These are phyloP conservation scores for Quercus phellos DNA, from an alignment of 331 rosid species.

Conservation along the genomic window DNA sequence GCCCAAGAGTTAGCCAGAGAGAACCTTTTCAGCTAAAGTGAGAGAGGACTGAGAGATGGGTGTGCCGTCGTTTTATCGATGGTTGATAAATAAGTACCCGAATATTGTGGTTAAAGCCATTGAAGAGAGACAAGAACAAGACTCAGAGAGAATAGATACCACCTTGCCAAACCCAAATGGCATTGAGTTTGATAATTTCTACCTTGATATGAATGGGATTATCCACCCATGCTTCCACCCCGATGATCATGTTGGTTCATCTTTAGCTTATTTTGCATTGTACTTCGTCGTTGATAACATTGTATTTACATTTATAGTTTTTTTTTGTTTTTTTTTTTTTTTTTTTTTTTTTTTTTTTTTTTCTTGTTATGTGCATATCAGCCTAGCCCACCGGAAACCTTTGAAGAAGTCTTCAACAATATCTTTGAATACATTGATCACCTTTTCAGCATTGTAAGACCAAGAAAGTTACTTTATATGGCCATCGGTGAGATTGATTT, in stretches of 20 bases:
- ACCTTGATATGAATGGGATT: slow-evolving; percentile 58
- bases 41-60: slow-evolving; percentile 32
- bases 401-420: slow-evolving; percentile 40
- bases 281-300: neutral
- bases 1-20: too few relatives aligned
- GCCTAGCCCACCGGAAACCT: slow-evolving; percentile 20
- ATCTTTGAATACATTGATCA: slow-evolving; percentile 40
- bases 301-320: neutral
- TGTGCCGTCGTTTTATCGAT: slow-evolving; percentile 41
- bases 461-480: slow-evolving; percentile 50
- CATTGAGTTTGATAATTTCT: slow-evolving; percentile 41
- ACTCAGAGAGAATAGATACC: neutral
- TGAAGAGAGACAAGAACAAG: neutral
- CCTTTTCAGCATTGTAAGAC: slow-evolving; percentile 37
- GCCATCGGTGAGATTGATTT: slow-evolving; percentile 44
- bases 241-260: slow-evolving; percentile 8
- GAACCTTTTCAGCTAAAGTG: too few relatives aligned
- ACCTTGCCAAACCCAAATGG: slow-evolving; percentile 27
- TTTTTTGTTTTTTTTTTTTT: neutral
- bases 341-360: neutral
- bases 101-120: slow-evolving; percentile 7
- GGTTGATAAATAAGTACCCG: slow-evolving; percentile 41
- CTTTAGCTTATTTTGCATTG: neutral
- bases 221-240: slow-evolving; percentile 69
- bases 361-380: neutral